Percentiles rank a stretch among this genome's conserved stretches.
Conservation (phyloP, 768 basidiomycete genomes). For the Myochromella boudieri region DNA sequence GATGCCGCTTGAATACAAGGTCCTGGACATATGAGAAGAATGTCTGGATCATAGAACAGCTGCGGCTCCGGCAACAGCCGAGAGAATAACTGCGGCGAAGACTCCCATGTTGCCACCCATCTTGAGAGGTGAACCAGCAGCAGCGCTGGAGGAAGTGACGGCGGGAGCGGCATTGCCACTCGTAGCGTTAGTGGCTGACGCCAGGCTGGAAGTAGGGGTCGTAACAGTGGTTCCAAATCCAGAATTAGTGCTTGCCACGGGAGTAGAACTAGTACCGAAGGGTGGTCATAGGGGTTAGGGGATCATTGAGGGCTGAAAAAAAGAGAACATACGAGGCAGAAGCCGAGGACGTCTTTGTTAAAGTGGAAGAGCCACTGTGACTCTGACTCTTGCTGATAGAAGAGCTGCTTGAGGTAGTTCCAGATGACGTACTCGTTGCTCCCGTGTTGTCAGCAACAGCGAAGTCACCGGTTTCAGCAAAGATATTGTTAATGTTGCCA, state of each 20-base stretch:
- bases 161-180: slow-evolving; percentile 9
- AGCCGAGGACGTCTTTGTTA: not conserved
- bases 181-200: slow-evolving; percentile 11
- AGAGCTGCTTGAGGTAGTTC: slow-evolving; percentile 7
- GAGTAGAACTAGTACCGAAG: not conserved
- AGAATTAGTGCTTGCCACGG: slow-evolving; percentile 1
- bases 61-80: slow-evolving; percentile 48
- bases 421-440: slow-evolving; percentile 2
- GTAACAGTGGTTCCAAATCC: slow-evolving; percentile 19
- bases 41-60: slow-evolving; percentile 25
- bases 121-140: slow-evolving; percentile 29
- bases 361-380: not conserved
- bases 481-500: slow-evolving; percentile 46
- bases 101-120: slow-evolving; percentile 31
- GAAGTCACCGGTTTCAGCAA: slow-evolving; percentile 39
- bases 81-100: slow-evolving; percentile 36
- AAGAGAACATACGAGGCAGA: slow-evolving; percentile 9
- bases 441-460: slow-evolving; percentile 29
- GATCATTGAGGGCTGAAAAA: not conserved
- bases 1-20: too few relatives aligned
- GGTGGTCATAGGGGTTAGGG: slow-evolving; percentile 1
- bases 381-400: not conserved
- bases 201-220: slow-evolving; percentile 4
- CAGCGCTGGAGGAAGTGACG: slow-evolving; percentile 24
- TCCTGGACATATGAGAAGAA: not conserved